Evolutionary conservation across 345 rosid genomes (phyloP), one percentile per base, ranked within the genome.

Genomic region (Salix dunnii): DNA sequence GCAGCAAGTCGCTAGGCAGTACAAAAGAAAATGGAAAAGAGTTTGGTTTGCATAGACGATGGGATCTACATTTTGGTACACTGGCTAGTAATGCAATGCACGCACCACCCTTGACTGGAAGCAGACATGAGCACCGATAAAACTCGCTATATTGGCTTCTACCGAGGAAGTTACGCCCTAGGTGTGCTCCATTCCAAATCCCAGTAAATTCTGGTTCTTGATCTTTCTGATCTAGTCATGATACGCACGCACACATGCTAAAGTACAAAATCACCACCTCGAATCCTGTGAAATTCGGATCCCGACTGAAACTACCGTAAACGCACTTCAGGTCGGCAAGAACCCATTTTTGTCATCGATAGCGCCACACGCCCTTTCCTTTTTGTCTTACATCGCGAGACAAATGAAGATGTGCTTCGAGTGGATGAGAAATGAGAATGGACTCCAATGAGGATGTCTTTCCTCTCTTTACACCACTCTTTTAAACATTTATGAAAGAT

Each of bases 351-450:
- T 62, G 21, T 7, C 36, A 42, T 25, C 18, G 23, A 73, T n/a
- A 10, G 6, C 36, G 36, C 36, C 36, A n/a, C 36, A 58, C 63
- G 25, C 63, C 4, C 63, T 58, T 58, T 25, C 23, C 28, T 58
- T 1, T 14, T 7, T 25, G 81, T 78, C 79, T 70, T 33, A 17
- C 51, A 6, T 12, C 38, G 4, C 72, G 66, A 70, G 74, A 42
- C 79, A 80, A 30, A 67, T 30, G 73, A 68, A 58, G 30, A 71
- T 73, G n/a, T 23, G 55, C 35, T 69, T 23, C 28, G 12, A 3
- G 63, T 58, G 28, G 61, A 55, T 10, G n/a, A 6, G 1, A 18
- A 1, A 8, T 55, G 5, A 55, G n/a, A 55, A 21, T 55, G 25
- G 5, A 20, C 25, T 58, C 63, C 63, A 1, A 9, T 23, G 63